Base-by-base conservation (phyloP, 495 filamentous ascomycete genomes). In the Daldinia bambusicola region DNA sequence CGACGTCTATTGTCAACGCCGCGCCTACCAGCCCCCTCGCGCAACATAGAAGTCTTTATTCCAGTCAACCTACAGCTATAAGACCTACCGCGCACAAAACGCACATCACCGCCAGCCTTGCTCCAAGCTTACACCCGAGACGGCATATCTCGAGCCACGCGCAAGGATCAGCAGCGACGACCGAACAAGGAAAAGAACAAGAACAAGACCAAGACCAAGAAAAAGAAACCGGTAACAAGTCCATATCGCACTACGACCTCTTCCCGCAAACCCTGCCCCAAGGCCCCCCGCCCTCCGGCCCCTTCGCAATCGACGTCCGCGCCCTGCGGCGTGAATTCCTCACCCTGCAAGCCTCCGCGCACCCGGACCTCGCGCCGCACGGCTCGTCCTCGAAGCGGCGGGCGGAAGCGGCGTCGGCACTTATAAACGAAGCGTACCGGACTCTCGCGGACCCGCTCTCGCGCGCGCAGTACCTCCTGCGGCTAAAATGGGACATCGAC, bases 341-440 rank as follows among this genome's bases (percentile, higher is more conserved):
- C 0, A 86, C 89, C 56, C 85, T 97, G 0, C 95, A 99, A 79
- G 84, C 88, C 40, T 80, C 82, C 7, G 84, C 92, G 9, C 95
- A 99, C 79, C 95, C 95, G 0, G 95, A 99, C 80, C 45, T 69
- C 34, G 58, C 48, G 8, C 83, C 22, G 73, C 81, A 52, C 56
- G 55, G 40, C 37, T 34, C 51, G 74, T 61, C 65, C 67, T 20
- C 43, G 7, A 48, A 69, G 81, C 77, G 82, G 51, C 85, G 83
- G 26, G 93, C 91, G 22, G 91, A 94, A 79, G 89, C 85, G 0
- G 83, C 89, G 5, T 94, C 91, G 3, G 87, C 93, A 8, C 85
- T 86, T 18, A 92, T 98, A 78, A 97, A 97, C 82, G 87, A 92
- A 55, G 95, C 95, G 0, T 98, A 96, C 85, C 89, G 87, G 67